A percentile compares a stretch with the other conserved stretches of the same genome.
These are phyloP conservation scores for Sphaerulina vaccinii DNA, from an alignment of 2,329 filamentous ascomycete genomes.

Conservation along the genomic window DNA sequence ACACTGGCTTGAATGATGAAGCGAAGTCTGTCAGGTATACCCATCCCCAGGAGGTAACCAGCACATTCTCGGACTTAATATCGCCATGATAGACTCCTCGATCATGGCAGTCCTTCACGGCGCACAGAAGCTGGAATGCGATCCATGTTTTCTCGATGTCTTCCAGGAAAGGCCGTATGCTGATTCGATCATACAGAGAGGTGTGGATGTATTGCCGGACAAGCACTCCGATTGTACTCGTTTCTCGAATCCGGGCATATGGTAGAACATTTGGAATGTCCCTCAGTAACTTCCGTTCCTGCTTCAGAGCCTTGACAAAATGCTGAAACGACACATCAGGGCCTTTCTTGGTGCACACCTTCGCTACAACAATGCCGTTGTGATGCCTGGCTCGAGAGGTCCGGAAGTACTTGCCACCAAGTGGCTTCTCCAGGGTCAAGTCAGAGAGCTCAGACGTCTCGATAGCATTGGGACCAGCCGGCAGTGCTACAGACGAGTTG, in stretches of 20 bases:
- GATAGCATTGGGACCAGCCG: conserved; percentile 87
- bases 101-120: conserved; percentile 85
- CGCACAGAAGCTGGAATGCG: conserved; percentile 90
- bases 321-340: conserved; percentile 73
- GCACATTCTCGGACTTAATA: conserved; percentile 95
- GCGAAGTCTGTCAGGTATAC: conserved; percentile 97
- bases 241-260: conserved; percentile 90
- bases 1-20: conserved; percentile 89
- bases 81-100: conserved; percentile 92
- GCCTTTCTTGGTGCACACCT: conserved; percentile 85
- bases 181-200: conserved; percentile 94
- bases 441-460: conserved; percentile 90
- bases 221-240: conserved; percentile 84
- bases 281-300: conserved; percentile 73
- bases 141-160: conserved; percentile 99
- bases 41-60: conserved; percentile 99
- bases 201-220: conserved; percentile 95
- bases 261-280: conserved; percentile 87
- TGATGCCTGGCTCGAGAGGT: conserved; percentile 86
- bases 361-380: conserved; percentile 88
- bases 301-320: conserved; percentile 78
- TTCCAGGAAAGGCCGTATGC: conserved; percentile 92
- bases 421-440: conserved; percentile 84
- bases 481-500: conserved; percentile 83
- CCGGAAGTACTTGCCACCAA: conserved; percentile 95